Percentiles rank a stretch among this genome's conserved stretches.
These are phyloP conservation scores for Auricularia auricula-judae DNA, from an alignment of 768 basidiomycete species.

Conservation along the genomic window DNA sequence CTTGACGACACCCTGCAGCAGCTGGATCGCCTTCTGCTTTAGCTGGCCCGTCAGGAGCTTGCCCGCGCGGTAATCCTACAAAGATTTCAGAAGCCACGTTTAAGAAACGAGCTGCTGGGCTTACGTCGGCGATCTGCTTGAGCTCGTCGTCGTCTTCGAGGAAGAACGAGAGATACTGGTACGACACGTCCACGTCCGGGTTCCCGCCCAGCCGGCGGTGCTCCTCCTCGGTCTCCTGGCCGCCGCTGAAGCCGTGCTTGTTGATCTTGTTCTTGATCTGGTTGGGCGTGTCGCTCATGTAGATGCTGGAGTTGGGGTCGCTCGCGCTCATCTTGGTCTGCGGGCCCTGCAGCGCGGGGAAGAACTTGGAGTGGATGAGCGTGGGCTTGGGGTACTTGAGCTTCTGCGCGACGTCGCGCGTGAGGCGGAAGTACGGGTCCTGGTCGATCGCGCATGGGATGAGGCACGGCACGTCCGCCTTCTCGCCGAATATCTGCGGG, in stretches of 20 bases:
- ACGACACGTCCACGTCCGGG: constrained; percentile 90
- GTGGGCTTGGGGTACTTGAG: constrained; percentile 94
- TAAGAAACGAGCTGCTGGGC: constrained; percentile 10
- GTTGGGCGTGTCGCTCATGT: constrained; percentile 84
- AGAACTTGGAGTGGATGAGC: constrained; percentile 91
- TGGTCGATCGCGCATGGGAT: constrained; percentile 99
- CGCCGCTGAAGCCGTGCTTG: constrained; percentile 91
- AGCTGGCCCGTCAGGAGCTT: constrained; percentile 80
- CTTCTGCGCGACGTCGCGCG: constrained; percentile 87
- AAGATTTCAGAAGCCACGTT: background rate
- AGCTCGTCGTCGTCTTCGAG: constrained; percentile 91
- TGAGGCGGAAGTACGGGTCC: constrained; percentile 94
- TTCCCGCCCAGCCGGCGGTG: constrained; percentile 82
- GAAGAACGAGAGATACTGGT: constrained; percentile 93
- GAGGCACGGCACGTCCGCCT: constrained; percentile 75
- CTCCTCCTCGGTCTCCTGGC: constrained; percentile 91
- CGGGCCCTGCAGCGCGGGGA: constrained; percentile 94
- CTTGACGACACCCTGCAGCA: constrained; percentile 72
- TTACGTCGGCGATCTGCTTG: constrained; percentile 60
- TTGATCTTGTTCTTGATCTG: constrained; percentile 99
- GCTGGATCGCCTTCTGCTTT: constrained; percentile 76
- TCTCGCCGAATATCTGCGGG: constrained; percentile 88
- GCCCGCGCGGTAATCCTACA: constrained; percentile 86
- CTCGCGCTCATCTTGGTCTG: constrained; percentile 99
- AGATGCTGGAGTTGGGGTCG: constrained; percentile 85